Evolutionary conservation across 306 rosid genomes (phyloP).

Genomic region (Cotoneaster glaucophyllus): DNA sequence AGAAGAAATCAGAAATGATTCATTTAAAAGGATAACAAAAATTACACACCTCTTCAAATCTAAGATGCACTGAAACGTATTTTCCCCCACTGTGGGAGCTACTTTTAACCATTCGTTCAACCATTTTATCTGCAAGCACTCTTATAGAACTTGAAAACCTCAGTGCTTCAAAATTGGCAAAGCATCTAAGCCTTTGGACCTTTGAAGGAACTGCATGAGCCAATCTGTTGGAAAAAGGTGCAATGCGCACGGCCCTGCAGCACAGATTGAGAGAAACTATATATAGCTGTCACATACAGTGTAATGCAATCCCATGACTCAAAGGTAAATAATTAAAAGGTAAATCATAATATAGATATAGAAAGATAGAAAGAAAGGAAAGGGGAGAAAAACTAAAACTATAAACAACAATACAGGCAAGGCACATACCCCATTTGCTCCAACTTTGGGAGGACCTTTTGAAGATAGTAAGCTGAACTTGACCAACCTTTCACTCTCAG

Average conservation of each 20-base stretch:
- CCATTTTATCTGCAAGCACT: conserved; percentile 79
- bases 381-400: neutral
- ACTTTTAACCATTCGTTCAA: conserved; percentile 68
- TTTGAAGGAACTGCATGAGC: conserved; percentile 74
- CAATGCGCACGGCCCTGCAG: conserved; percentile 89
- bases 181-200: conserved; percentile 75
- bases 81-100: conserved; percentile 78
- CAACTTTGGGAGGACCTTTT: conserved; percentile 90
- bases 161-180: conserved; percentile 78
- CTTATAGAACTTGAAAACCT: conserved; percentile 80
- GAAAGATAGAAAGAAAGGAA: neutral
- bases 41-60: conserved; percentile 81
- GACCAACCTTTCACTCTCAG: conserved; percentile 97
- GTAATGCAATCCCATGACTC: neutral
- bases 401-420: neutral
- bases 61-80: conserved; percentile 94
- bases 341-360: neutral
- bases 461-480: conserved; percentile 75
- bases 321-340: neutral
- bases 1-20: neutral
- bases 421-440: conserved; percentile 55
- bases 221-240: conserved; percentile 96
- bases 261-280: conserved; percentile 28
- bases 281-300: conserved; percentile 29
- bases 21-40: neutral